Evolutionary conservation across 768 basidiomycete genomes (phyloP), one percentile per base, ranked within the genome.

Genomic region (Suillus lakei): DNA sequence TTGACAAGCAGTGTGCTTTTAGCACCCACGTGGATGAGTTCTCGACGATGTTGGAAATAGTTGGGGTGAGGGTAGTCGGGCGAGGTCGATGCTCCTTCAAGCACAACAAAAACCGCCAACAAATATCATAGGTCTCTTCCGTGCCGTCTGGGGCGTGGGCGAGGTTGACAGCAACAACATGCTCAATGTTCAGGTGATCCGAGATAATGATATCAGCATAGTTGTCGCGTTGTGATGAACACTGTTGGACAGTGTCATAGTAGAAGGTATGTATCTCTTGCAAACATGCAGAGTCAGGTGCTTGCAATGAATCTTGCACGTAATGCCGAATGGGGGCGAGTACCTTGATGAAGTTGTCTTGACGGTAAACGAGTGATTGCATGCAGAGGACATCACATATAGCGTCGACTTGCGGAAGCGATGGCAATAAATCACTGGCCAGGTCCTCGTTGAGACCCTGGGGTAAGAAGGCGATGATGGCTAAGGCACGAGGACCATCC

Each of bases 271-370:
- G n/a, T n/a, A n/a, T n/a, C n/a, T n/a, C n/a, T n/a, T n/a, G n/a
- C 18, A 43, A 21, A 43, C 43, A 43, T 21, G 43, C 21, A 18
- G 48, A 30, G 3, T 46, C 44, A 9, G 23, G 44, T 10, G 60
- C 30, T 46, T 9, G 41, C 44, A 50, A 44, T 0, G 60, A 28
- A 46, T 46, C 32, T 30, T 4, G 44, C 3, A 61, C 50, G 13
- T 48, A 50, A n/a, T 44, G 60, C 4, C 60, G 60, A 50, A 61
- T 34, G 7, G 44, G 50, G 4, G 60, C 30, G 18, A 28, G 44
- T 46, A 60, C 2, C 5, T 30, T 41, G 41, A 41, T 6, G 2
- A 60, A 60, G 18, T 23, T 44, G 39, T 44, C 60, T 46, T 44
- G 44, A 23, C 30, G 46, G 32, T 43, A 46, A 48, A 61, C 44